Base-by-base conservation (phyloP, 2,329 filamentous ascomycete species). In the Fusarium aywerte region DNA sequence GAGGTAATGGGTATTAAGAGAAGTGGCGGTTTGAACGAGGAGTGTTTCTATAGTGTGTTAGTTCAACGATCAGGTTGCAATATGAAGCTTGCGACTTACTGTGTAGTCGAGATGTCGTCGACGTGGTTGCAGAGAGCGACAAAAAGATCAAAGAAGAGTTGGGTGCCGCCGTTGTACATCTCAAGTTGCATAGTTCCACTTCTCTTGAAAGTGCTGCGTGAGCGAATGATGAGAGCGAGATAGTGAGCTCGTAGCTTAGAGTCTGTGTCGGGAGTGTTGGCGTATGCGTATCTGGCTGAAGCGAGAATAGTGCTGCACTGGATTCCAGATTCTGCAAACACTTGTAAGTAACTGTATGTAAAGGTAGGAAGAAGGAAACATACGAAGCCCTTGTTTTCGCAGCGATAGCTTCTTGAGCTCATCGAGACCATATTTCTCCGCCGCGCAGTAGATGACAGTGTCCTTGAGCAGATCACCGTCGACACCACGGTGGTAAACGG, bases 111-210 rank as follows among this genome's bases (percentile, higher is more conserved):
- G 64, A 89, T 85, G 73, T 90, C 90, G 77, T 88, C 92, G 75
- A 97, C 91, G 76, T 97, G 92, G 77, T 97, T 97, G 80, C 92
- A 93, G 80, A 97, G 88, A 18, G 94, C 93, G 49, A 97, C 94
- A 77, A 97, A 97, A 42, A 97, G 83, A 76, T 97, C 94, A 76
- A 97, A 97, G 82, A 97, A 97, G 60, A 97, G 83, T 74, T 91
- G 86, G 1, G 84, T 91, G 53, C 92, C 92, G 27, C 94, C 94
- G 64, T 88, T 87, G 77, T 91, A 91, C 93, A 97, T 97, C 81
- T 97, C 93, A 70, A 92, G 87, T 80, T 97, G 94, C 93, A 97
- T 97, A 5, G 93, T 97, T 54, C 93, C 93, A 79, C 93, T 97
- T 55, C 92, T 86, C 84, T 97, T 97, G 81, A 97, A 97, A 3